A percentile compares a stretch with the other conserved stretches of the same genome.
Evolutionary conservation across 2,329 filamentous ascomycete species (phyloP).

Genomic region (Aphanoascus verrucosus): DNA sequence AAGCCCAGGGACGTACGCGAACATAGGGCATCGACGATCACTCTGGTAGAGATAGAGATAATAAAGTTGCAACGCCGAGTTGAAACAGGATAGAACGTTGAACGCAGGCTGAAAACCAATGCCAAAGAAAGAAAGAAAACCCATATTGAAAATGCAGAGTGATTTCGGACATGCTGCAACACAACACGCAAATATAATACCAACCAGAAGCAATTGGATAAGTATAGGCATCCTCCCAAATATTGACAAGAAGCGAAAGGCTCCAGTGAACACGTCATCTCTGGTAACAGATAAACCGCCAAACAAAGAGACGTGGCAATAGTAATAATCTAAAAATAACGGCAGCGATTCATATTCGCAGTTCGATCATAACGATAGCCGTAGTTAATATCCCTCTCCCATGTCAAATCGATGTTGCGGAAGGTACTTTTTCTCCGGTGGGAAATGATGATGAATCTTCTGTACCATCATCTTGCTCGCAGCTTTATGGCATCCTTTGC

Average conservation of each 20-base stretch:
- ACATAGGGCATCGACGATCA: no score
- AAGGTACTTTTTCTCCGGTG: constrained; percentile 22
- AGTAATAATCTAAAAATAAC: neutral
- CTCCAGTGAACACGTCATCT: neutral
- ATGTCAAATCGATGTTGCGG: constrained; percentile 23
- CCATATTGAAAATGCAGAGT: no score
- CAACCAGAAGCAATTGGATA: neutral
- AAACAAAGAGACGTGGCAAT: neutral
- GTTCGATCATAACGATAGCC: neutral
- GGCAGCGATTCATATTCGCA: neutral
- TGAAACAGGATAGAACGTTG: no score
- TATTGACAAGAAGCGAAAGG: constrained; percentile 3
- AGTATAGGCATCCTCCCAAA: neutral
- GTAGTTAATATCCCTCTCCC: constrained; percentile 19
- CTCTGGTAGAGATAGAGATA: no score
- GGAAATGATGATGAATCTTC: constrained; percentile 27
- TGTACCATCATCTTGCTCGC: constrained; percentile 22
- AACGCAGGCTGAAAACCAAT: no score
- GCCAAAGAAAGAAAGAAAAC: no score
- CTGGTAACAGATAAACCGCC: neutral
- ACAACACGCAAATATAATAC: neutral
- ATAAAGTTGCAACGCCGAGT: no score
- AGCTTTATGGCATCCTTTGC: constrained; percentile 19
- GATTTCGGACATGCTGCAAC: no score
- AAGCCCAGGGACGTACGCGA: neutral